These are phyloP conservation scores for Kitagawia praeruptora DNA, from an alignment of 129 eudicot genomes.

Conservation along the genomic window DNA sequence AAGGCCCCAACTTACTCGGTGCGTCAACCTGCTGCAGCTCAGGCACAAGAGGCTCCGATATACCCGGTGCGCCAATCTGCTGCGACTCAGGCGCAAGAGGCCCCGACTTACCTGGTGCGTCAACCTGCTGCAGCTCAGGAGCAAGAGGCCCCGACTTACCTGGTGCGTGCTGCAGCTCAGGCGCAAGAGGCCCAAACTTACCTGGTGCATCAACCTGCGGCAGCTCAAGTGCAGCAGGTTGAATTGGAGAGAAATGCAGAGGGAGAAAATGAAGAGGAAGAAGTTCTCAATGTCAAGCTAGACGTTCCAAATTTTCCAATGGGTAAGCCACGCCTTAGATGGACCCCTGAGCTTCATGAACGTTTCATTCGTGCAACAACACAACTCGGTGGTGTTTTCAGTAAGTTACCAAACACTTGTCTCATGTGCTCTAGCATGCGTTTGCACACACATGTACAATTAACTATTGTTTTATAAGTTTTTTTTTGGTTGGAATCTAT, in stretches of 20 bases:
- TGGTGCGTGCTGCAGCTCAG: background rate
- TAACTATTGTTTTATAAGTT: background rate
- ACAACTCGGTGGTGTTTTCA: background rate
- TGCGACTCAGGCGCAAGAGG: background rate
- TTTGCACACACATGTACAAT: background rate
- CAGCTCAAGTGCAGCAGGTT: background rate
- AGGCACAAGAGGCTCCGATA: background rate
- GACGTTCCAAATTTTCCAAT: background rate
- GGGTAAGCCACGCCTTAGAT: background rate
- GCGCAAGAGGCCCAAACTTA: background rate
- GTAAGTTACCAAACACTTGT: background rate
- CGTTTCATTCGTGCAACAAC: background rate
- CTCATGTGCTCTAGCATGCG: background rate
- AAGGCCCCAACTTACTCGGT: background rate
- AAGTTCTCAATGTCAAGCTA: background rate
- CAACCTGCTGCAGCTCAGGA: background rate
- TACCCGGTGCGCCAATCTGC: background rate
- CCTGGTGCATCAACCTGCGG: background rate
- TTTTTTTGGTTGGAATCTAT: background rate
- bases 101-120: background rate
- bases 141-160: background rate
- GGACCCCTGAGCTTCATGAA: constrained; percentile 4
- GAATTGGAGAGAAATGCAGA: background rate
- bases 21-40: background rate
- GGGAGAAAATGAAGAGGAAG: background rate